Evolutionary conservation across 202 grass and related monocot genomes (phyloP).

Genomic region (Eragrostis tef): DNA sequence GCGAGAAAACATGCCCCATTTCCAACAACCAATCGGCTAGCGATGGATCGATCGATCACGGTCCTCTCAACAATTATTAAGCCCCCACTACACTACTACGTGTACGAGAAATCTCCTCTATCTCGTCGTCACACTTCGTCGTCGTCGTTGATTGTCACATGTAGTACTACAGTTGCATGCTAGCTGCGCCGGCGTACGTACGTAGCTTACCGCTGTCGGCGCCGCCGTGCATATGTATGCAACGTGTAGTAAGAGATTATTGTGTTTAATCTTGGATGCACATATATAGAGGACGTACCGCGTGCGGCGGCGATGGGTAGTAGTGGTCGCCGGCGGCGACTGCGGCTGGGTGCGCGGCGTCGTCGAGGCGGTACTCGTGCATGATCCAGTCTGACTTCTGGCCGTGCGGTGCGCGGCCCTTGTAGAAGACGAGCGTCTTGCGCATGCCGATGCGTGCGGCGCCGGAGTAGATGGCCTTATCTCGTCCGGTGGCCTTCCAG

Average conservation of each 20-base stretch:
- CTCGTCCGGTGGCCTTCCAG: conserved; percentile 95
- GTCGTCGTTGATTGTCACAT: too few relatives aligned
- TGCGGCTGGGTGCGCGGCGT: conserved; percentile 22
- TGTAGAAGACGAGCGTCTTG: conserved; percentile 99
- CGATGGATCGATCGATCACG: not conserved
- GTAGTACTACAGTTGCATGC: not conserved
- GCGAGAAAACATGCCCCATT: conserved; percentile 36
- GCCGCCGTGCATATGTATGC: not conserved
- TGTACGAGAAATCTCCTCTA: not conserved
- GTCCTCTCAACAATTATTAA: not conserved
- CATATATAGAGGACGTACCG: conserved; percentile 55
- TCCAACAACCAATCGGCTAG: conserved; percentile 40
- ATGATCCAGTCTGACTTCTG: conserved; percentile 98
- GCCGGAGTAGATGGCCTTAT: conserved; percentile 74
- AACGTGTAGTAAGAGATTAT: too few relatives aligned
- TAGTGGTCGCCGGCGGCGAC: not conserved
- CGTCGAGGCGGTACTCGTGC: conserved; percentile 95
- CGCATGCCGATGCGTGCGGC: conserved; percentile 77
- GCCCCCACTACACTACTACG: not conserved
- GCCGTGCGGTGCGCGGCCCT: conserved; percentile 85
- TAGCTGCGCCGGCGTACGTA: not conserved
- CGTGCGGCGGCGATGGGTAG: conserved; percentile 38
- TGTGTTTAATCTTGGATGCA: too few relatives aligned
- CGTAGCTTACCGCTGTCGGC: not conserved
- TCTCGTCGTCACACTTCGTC: not conserved